Evolutionary conservation across 192 early-diverging fungal species (phyloP), one percentile per base, ranked within the genome.

Genomic region (Globomyces pollinis-pini): DNA sequence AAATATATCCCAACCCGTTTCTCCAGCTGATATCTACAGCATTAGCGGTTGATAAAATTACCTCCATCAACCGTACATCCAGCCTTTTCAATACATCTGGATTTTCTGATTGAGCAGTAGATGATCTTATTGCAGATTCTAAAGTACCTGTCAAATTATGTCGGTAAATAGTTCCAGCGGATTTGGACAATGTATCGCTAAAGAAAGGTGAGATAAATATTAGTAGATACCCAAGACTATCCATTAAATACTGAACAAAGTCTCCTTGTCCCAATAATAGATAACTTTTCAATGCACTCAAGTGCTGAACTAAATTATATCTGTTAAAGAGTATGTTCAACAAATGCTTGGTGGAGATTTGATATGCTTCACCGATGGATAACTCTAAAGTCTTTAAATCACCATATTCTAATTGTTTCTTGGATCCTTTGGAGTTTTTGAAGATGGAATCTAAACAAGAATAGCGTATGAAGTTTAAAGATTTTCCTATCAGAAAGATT

Each of bases 211-310:
- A 24, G 32, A 8, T 11, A n/a, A n/a, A n/a, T n/a, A n/a, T n/a
- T n/a, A n/a, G n/a, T n/a, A n/a, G n/a, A 55, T 80, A 89, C 86
- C 88, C 86, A 43, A 96, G 63, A 23, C 79, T 80, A 57, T 88
- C 88, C 80, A 95, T 84, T 38, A 99, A 67, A 50, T 86, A 79
- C 61, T 92, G 88, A 45, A 91, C 86, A 79, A 96, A 95, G 60
- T 99, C 93, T 23, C 93, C 96, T 63, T 96, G 88, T 52, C 88
- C 91, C 12, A 99, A 73, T 38, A 99, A 65, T 28, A 99, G 69
- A 61, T 97, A 97, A 39, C 85, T 71, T 35, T 94, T 91, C 34
- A 99, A 68, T 3, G 90, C 93, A 38, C 71, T 66, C 20, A 99
- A 71, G 59, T 96, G 93, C 11, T 91, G 86, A 66, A 87, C 80